Evolutionary conservation across 176 grass and related monocot genomes (phyloP), one percentile per base, ranked within the genome.

Genomic region (Areca catechu): DNA sequence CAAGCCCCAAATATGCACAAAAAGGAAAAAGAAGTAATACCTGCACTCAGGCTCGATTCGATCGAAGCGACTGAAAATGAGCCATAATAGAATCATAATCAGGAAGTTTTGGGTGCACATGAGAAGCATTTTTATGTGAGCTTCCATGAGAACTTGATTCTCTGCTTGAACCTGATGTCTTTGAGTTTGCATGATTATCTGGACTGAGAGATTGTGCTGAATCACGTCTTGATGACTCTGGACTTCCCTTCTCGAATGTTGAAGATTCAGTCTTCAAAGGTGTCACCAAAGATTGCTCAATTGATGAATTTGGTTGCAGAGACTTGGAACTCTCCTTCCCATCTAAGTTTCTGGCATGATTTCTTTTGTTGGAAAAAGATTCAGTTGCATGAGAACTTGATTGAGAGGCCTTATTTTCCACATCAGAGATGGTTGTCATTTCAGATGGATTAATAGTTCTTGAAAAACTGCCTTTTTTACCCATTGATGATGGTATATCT

Each of bases 1-100:
- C 7, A 43, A 43, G 34, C 34, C 34, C 10, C 34, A 43, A 2
- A 43, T 14, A 43, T 43, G 34, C 10, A 9, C 34, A 43, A 43
- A 43, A 43, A 43, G 10, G 34, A 3, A 43, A 43, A 14, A 2
- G 10, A 12, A 12, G 34, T 12, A 43, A 12, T 25, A 16, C 18
- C 56, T 7, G 23, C 24, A 21, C 14, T 70, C 79, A 82, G 19
- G 71, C 74, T 10, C 72, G 69, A 65, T 91, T 82, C 63, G 86
- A 76, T 69, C 87, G 54, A 63, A 91, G 87, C 9, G 83, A 96
- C 56, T 62, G 82, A 71, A 96, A 96, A 76, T 90, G 82, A 50
- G 86, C 92, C 27, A 87, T 75, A n/a, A 97, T 80, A 2, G 80
- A 75, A 74, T 91, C 92, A 5, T 88, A 87, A 58, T 96, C 90